Conservation (phyloP, 345 rosid genomes). For the Hirschfeldia incana region DNA sequence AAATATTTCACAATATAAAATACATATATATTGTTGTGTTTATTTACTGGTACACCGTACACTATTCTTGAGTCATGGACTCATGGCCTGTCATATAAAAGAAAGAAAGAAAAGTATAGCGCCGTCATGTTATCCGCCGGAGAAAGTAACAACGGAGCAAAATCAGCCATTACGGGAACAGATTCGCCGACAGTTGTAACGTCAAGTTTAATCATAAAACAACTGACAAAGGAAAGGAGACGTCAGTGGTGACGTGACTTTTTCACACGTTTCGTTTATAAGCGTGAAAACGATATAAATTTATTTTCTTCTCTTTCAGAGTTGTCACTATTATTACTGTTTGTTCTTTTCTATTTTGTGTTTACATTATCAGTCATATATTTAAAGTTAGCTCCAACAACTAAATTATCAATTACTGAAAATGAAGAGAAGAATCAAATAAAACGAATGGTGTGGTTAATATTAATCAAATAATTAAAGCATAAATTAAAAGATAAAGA, state of each 20-base stretch:
- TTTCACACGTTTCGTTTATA: conserved; percentile 14
- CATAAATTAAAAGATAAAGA: conserved; percentile 34
- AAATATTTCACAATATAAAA: no score
- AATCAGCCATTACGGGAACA: conserved; percentile 18
- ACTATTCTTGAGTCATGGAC: not conserved
- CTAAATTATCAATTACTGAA: not conserved
- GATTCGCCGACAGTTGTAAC: conserved; percentile 41
- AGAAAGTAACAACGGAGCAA: conserved; percentile 22
- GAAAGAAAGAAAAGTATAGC: conserved; percentile 4
- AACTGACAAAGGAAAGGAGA: not conserved
- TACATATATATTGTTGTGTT: no score
- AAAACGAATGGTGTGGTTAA: conserved; percentile 33
- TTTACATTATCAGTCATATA: not conserved
- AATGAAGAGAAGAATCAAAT: conserved; percentile 27
- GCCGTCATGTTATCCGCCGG: conserved; percentile 29
- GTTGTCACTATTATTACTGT: conserved; percentile 11
- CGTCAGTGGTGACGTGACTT: conserved; percentile 35
- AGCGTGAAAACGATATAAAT: not conserved
- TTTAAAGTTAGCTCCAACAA: not conserved
- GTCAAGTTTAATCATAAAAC: conserved; percentile 31
- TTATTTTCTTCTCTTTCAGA: not conserved
- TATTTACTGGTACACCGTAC: not conserved
- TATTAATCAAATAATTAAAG: conserved; percentile 23
- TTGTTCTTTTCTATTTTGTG: conserved; percentile 10
- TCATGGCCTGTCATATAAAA: not conserved